Conservation (phyloP, 176 grass and related monocot species). For the Cocos nucifera region DNA sequence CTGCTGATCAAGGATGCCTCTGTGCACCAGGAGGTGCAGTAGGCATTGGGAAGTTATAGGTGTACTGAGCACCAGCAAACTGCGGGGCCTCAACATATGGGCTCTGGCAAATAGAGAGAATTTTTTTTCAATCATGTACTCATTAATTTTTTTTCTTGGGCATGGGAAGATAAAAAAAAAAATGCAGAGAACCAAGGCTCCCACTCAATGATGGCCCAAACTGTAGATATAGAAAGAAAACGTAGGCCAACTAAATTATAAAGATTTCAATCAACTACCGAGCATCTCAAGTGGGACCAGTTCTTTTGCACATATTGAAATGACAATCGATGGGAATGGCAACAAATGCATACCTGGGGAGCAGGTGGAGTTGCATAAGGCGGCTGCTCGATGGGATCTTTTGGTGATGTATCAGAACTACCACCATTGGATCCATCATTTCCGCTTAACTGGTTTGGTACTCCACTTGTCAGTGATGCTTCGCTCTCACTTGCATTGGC, state of each 20-base stretch:
- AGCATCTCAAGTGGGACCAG: background rate
- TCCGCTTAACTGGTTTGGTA: conserved; percentile 30
- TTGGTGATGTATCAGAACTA: conserved; percentile 80
- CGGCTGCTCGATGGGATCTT: conserved; percentile 23
- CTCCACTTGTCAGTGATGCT: conserved; percentile 34
- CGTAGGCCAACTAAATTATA: too few relatives aligned
- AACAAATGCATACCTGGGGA: conserved; percentile 45
- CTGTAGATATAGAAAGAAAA: too few relatives aligned
- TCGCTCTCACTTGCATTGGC: conserved; percentile 41
- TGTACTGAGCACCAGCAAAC: conserved; percentile 42
- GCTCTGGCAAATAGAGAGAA: conserved; percentile 43
- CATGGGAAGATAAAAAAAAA: too few relatives aligned
- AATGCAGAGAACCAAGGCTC: too few relatives aligned
- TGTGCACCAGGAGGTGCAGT: conserved; percentile 73
- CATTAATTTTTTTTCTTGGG: too few relatives aligned
- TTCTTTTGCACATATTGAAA: background rate
- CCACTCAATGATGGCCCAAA: too few relatives aligned
- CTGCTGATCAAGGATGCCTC: conserved; percentile 36
- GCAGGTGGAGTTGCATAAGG: conserved; percentile 40
- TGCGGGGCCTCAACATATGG: conserved; percentile 90
- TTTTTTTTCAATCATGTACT: background rate
- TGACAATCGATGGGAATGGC: background rate
- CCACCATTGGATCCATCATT: conserved; percentile 31
- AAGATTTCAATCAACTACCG: too few relatives aligned
- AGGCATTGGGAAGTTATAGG: conserved; percentile 72